Conservation (phyloP, 2,329 filamentous ascomycete genomes). For the Lecanoromycetidae sp. region DNA sequence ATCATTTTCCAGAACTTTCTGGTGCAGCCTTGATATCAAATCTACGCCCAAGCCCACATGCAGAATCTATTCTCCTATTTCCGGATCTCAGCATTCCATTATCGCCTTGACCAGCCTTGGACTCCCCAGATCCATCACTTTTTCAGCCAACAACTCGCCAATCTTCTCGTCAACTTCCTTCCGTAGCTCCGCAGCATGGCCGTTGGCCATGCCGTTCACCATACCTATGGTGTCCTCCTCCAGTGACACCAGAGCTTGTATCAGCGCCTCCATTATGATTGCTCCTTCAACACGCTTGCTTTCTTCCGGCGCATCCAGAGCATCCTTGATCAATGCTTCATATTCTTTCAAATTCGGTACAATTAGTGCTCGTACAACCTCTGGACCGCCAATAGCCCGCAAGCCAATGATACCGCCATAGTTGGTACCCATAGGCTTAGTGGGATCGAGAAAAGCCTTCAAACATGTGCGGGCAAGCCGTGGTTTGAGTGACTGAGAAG, state of each 20-base stretch:
- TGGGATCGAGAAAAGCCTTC: conserved; percentile 80
- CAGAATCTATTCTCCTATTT: no score
- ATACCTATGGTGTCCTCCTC: conserved; percentile 33
- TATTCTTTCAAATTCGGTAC: conserved; percentile 55
- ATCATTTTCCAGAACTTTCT: no score
- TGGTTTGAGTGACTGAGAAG: conserved; percentile 70
- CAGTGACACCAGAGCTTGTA: conserved; percentile 44
- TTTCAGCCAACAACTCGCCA: conserved; percentile 31
- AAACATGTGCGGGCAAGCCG: conserved; percentile 87
- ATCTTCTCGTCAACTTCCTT: conserved; percentile 29
- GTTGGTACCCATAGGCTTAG: conserved; percentile 68
- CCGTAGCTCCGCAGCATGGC: conserved; percentile 28
- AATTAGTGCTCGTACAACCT: conserved; percentile 52
- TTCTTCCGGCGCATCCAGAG: conserved; percentile 35
- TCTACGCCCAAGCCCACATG: no score
- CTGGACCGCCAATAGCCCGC: conserved; percentile 58
- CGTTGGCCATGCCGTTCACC: conserved; percentile 30
- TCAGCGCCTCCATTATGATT: conserved; percentile 45
- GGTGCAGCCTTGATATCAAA: no score
- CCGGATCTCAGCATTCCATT: conserved; percentile 8
- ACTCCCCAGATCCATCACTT: conserved; percentile 31
- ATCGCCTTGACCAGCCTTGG: conserved; percentile 25
- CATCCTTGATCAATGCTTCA: conserved; percentile 49
- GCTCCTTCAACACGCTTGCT: conserved; percentile 48
- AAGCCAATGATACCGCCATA: conserved; percentile 81